phyloP scores from a whole-genome alignment of 306 rosid species.

The Erythrophleum fordii region DNA sequence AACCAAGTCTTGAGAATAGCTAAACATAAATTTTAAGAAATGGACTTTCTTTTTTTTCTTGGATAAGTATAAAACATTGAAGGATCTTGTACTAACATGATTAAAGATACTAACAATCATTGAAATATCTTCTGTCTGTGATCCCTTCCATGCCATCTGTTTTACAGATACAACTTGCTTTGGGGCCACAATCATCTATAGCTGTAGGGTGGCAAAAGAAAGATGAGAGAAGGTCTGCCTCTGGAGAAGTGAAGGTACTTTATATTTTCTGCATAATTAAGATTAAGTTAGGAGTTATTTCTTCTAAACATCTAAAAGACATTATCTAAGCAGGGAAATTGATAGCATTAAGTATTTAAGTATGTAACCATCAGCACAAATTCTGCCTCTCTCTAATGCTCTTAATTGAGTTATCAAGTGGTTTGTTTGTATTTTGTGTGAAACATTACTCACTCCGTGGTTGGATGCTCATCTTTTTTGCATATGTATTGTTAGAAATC shows the following conservation, averaged over 20 bases:
- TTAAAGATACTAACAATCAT: not conserved
- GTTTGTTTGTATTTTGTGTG: not conserved
- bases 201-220: slow-evolving; percentile 92
- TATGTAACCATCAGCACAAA: not conserved
- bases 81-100: not conserved
- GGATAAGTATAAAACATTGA: slow-evolving; percentile 29
- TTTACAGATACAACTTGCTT: slow-evolving; percentile 75
- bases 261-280: slow-evolving; percentile 34
- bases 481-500: no score
- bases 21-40: slow-evolving; percentile 7
- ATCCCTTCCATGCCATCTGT: slow-evolving; percentile 27
- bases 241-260: slow-evolving; percentile 90
- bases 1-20: slow-evolving; percentile 11
- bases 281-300: slow-evolving; percentile 4
- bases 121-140: slow-evolving; percentile 24
- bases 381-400: not conserved
- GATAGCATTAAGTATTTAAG: not conserved
- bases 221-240: slow-evolving; percentile 70
- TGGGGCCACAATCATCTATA: slow-evolving; percentile 84
- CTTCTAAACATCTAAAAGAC: not conserved
- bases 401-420: not conserved
- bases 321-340: slow-evolving; percentile 17
- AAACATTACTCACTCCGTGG: not conserved
- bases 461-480: not conserved
- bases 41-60: slow-evolving; percentile 8